Evolutionary conservation across 2,329 filamentous ascomycete species (phyloP).

Genomic region (Hypoxylon sp.): DNA sequence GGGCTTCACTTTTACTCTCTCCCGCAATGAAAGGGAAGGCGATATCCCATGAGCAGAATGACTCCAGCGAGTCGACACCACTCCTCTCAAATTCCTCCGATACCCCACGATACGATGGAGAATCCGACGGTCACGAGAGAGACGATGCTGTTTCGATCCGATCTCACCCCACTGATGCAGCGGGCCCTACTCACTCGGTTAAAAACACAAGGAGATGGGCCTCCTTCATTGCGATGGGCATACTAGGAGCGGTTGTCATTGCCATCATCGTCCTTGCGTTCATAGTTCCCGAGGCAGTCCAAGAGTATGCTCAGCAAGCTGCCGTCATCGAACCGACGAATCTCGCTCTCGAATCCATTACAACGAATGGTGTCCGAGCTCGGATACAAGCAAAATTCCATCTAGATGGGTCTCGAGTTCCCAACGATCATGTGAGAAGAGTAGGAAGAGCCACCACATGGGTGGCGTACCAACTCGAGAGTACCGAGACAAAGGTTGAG

Average conservation of each 20-base stretch:
- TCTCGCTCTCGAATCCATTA: slow-evolving; percentile 89
- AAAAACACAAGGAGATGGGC: slow-evolving; percentile 76
- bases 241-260: slow-evolving; percentile 75
- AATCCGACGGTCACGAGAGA: slow-evolving; percentile 54
- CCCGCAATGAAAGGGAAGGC: slow-evolving; percentile 52
- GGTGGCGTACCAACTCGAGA: slow-evolving; percentile 83
- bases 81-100: slow-evolving; percentile 61
- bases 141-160: slow-evolving; percentile 54
- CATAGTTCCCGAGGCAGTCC: slow-evolving; percentile 82
- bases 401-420: slow-evolving; percentile 83
- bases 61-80: slow-evolving; percentile 65
- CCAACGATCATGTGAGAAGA: slow-evolving; percentile 78
- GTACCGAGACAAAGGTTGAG: slow-evolving; percentile 77
- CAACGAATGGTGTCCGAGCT: slow-evolving; percentile 80
- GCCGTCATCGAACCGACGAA: slow-evolving; percentile 86
- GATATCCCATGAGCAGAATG: slow-evolving; percentile 45
- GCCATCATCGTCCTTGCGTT: slow-evolving; percentile 84
- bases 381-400: slow-evolving; percentile 86
- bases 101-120: slow-evolving; percentile 59
- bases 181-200: slow-evolving; percentile 47
- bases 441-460: slow-evolving; percentile 85
- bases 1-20: slow-evolving; percentile 63
- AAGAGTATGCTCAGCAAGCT: slow-evolving; percentile 89
- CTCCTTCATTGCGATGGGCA: slow-evolving; percentile 79
- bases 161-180: slow-evolving; percentile 48